Conservation (phyloP, 371 early-diverging fungal species). For the Mucor plumbeus region DNA sequence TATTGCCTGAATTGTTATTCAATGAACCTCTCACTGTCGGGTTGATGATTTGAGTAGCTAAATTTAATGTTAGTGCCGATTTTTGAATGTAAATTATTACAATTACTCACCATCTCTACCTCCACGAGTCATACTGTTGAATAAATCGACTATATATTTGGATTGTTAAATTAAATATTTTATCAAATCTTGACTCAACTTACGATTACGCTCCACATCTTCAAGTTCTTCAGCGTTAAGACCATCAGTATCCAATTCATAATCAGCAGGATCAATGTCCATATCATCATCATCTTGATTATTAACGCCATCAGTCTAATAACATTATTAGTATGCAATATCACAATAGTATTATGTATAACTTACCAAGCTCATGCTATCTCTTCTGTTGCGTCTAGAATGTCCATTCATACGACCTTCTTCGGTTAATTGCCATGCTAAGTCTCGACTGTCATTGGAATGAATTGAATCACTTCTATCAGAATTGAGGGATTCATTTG, state of each 20-base stretch:
- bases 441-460: conserved; percentile 19
- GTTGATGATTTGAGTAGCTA: conserved; percentile 14
- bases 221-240: conserved; percentile 32
- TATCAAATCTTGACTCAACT: background rate
- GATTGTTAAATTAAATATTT: background rate
- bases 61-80: no score
- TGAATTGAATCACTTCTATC: conserved; percentile 27
- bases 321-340: background rate
- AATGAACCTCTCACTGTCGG: conserved; percentile 14
- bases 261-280: conserved; percentile 23
- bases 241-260: conserved; percentile 38
- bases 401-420: background rate
- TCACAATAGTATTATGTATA: background rate
- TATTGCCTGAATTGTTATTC: background rate
- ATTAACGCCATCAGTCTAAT: conserved; percentile 23
- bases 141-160: conserved; percentile 1
- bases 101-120: background rate
- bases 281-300: conserved; percentile 35
- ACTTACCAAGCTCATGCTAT: background rate
- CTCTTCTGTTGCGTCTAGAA: background rate
- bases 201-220: conserved; percentile 42
- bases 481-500: conserved; percentile 19
- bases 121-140: conserved; percentile 1
- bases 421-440: conserved; percentile 34
- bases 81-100: background rate